Evolutionary conservation across 306 rosid species (phyloP), one percentile per base, ranked within the genome.

Genomic region (Sindora glabra): DNA sequence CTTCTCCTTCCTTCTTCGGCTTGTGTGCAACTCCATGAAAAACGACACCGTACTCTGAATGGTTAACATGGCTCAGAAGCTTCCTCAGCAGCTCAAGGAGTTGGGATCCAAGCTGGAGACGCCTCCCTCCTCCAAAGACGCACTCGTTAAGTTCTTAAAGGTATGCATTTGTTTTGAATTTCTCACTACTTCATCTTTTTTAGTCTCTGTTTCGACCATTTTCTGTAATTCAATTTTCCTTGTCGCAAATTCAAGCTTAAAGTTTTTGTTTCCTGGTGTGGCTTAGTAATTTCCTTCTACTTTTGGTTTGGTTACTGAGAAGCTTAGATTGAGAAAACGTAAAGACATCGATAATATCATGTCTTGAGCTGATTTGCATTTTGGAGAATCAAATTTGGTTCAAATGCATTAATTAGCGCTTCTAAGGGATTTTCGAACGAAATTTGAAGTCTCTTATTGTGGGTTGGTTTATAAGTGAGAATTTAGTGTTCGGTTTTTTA

Each of bases 71-170:
- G 71, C 90, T 26, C 77, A 74, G 56, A 79, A 85, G 73, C 80
- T 82, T 47, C 82, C 79, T 73, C 83, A 60, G 55, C 99, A 73
- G 73, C 97, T 94, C 50, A 84, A 69, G 86, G 99, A 94, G 69
- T 57, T 94, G 86, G 99, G 97, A 89, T 94, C 97, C 76, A 94
- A 84, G 87, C 90, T 94, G 42, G 77, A 80, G 5, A 53, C 71
- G 9, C 83, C 68, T 80, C 97, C 88, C 18, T 24, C 94, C 13
- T 64, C 90, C 65, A 94, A 94, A 69, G 99, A 94, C 75, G 71
- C 83, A 51, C 90, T 94, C 72, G 59, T 86, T 72, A 94, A 84
- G 77, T 80, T 86, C 66, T 67, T 94, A 56, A 94, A 94, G 96
- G 99, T 89, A 64, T 58, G 68, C 77, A 30, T 42, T 71, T 16